A percentile compares a stretch with the other conserved stretches of the same genome.
These are phyloP conservation scores for Dendrostoma leiphaemia DNA, from an alignment of 2,329 filamentous ascomycete species.

Conservation along the genomic window DNA sequence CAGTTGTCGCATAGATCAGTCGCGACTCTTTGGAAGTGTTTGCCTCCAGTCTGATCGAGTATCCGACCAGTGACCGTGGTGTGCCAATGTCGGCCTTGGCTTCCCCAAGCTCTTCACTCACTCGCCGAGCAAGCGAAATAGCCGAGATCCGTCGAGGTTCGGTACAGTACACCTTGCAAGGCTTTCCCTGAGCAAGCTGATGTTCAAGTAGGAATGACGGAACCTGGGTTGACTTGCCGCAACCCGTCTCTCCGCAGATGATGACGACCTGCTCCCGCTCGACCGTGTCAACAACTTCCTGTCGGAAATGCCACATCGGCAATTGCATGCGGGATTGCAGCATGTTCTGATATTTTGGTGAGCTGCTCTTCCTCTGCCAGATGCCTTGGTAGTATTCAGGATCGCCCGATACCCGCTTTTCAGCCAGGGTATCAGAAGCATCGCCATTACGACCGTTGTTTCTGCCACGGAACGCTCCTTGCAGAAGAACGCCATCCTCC, in stretches of 20 bases:
- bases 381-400: conserved; percentile 54
- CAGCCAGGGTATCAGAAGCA: conserved; percentile 45
- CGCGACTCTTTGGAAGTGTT: conserved; percentile 80
- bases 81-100: conserved; percentile 79
- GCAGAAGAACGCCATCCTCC: conserved; percentile 72
- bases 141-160: conserved; percentile 95
- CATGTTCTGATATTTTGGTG: conserved; percentile 74
- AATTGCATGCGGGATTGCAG: conserved; percentile 73
- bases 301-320: conserved; percentile 84
- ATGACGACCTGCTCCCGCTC: conserved; percentile 83
- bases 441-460: conserved; percentile 47
- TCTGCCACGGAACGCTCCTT: conserved; percentile 70
- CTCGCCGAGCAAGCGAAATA: conserved; percentile 86
- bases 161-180: conserved; percentile 92
- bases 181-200: conserved; percentile 73
- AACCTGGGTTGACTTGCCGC: conserved; percentile 97
- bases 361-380: conserved; percentile 57
- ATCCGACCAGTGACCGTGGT: conserved; percentile 80
- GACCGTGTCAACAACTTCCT: conserved; percentile 74
- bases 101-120: conserved; percentile 93
- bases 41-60: conserved; percentile 89
- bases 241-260: conserved; percentile 94
- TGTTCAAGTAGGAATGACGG: conserved; percentile 91
- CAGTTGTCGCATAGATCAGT: conserved; percentile 83
- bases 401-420: conserved; percentile 38